Evolutionary conservation across 2,329 filamentous ascomycete genomes (phyloP), one percentile per base, ranked within the genome.

Genomic region (Grosmannia penicillata): DNA sequence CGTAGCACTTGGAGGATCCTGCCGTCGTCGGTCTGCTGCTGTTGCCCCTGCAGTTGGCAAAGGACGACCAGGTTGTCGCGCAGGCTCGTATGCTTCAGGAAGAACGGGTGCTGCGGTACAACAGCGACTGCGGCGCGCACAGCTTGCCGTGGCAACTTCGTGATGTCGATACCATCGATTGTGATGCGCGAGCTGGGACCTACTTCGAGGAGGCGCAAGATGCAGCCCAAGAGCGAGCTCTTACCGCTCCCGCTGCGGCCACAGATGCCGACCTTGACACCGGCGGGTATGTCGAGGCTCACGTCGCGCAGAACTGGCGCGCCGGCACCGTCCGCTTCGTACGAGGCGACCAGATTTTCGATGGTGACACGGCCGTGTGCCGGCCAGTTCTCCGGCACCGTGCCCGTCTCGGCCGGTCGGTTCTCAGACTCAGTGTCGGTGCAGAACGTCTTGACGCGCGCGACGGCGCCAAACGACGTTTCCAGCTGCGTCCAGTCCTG

Each of bases 101-200:
- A 56, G 45, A 68, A 60, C 1, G 65, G 56, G 34, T 71, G 66
- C 54, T 73, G 68, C 2, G 68, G 60, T 4, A 71, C 50, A 8
- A 56, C 56, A 26, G 62, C 58, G 19, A 70, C 51, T 13, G 41
- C 38, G 6, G 45, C 35, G 6, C 53, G 51, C 18, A 55, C 44
- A 14, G 43, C 36, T 14, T 50, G 39, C 11, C 49, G 40, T 1
- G 50, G 45, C 6, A 55, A 27, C 2, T 44, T 48, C 4, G 44
- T 19, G 7, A 51, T 43, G 34, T 66, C 60, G 8, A 66, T 37
- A 1, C 56, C 57, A 43, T 70, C 66, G 22, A 71, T 53, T 1
- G 39, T 47, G 28, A 71, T 62, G 15, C 42, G 49, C 7, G 66
- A 66, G 4, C 49, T 38, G 11, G 52, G 53, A 15, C 58, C 48